phyloP scores from a whole-genome alignment of 768 basidiomycete genomes.

The Naganishia vaughanmartiniae region DNA sequence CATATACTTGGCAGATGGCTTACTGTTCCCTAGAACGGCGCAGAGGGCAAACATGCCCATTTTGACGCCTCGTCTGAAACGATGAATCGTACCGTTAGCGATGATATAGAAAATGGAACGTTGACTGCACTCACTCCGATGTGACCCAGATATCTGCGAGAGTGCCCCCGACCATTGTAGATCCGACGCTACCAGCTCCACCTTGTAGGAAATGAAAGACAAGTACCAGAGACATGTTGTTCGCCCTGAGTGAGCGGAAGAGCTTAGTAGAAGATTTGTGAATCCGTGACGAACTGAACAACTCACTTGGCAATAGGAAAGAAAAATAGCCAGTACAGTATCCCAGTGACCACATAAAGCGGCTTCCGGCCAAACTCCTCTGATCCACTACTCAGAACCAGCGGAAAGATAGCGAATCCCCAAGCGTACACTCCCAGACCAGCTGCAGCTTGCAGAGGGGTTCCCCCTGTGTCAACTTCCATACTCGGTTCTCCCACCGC shows the following conservation, averaged over 20 bases:
- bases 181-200: constrained; percentile 49
- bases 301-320: constrained; percentile 29
- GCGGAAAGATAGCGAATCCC: constrained; percentile 49
- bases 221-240: constrained; percentile 50
- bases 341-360: constrained; percentile 44
- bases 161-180: constrained; percentile 54
- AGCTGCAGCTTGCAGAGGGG: constrained; percentile 35
- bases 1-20: neutral
- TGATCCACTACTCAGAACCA: constrained; percentile 37
- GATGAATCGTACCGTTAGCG: neutral
- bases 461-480: constrained; percentile 41
- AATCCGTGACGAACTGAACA: neutral
- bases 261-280: constrained; percentile 2
- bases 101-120: neutral
- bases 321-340: constrained; percentile 38
- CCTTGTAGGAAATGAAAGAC: constrained; percentile 51
- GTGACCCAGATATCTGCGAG: constrained; percentile 52
- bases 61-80: constrained; percentile 27
- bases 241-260: constrained; percentile 37
- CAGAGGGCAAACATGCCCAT: constrained; percentile 23
- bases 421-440: constrained; percentile 44
- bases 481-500: constrained; percentile 37
- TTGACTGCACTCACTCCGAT: constrained; percentile 30
- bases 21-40: constrained; percentile 57
- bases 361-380: constrained; percentile 45